Base-by-base conservation (phyloP, 1,139 yeast genomes). In the Torulaspora pretoriensis region DNA sequence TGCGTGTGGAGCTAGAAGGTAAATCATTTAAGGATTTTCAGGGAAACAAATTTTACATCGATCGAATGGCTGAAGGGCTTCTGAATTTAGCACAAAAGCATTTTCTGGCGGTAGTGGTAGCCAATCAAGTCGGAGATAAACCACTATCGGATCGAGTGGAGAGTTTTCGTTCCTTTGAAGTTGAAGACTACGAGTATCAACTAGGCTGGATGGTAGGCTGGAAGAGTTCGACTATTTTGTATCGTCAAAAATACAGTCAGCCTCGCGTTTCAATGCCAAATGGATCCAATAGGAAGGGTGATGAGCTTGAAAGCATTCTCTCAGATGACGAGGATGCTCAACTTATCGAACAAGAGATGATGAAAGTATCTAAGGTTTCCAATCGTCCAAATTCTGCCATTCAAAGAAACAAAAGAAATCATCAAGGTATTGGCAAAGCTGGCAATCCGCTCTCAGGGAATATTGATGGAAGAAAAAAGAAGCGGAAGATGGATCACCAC, bases 101-200 rank as follows among this genome's bases (percentile, higher is more conserved):
- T 57, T 64, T 74, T 19, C 60, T 86, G 8, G 87, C 95, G 0
- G 64, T 90, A 0, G 80, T 88, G 0, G 73, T 85, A 1, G 78
- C 90, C 0, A 90, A 90, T 57, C 97, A 90, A 64, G 89, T 90
- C 0, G 75, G 87, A 40, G 92, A 85, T 54, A 73, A 72, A 49
- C 75, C 75, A 1, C 47, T 68, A 6, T 46, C 45, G n/a, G 63
- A 58, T n/a, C 38, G 39, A 5, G 24, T 48, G 3, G 54, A 51
- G 10, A 37, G 50, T 3, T 35, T 38, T 4, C 45, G 40, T 33
- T 54, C 22, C 5, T 19, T 47, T 45, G 64, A 72, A 42, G 68
- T 75, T n/a, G 61, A 78, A 48, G 76, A 74, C 40, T 68, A 76
- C 46, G 85, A 84, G 49, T 80, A 80, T 56, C 96, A 88, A 58